Evolutionary conservation across 495 filamentous ascomycete species (phyloP), one percentile per base, ranked within the genome.

Genomic region (Articulospora tetracladia): DNA sequence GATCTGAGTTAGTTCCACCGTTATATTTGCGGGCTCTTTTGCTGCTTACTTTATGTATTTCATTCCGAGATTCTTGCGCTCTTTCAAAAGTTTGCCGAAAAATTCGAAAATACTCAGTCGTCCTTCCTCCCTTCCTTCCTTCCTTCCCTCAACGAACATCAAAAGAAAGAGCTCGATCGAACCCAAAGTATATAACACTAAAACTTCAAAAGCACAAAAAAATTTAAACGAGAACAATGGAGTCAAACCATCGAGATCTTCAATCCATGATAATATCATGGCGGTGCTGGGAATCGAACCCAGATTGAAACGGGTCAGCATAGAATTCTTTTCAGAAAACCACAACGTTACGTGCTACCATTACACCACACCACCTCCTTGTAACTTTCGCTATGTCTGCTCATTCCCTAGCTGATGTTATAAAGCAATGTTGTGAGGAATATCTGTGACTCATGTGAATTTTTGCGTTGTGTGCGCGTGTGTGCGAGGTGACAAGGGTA

Each of bases 261-360:
- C 39, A 44, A 44, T 44, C 39, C 39, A 44, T 3, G 8, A 44
- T 3, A 44, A 44, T 7, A 44, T 44, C 8, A 3, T 44, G 39
- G 39, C 39, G 39, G 39, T 44, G 39, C 39, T 72, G 68, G 70
- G 73, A 75, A 72, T 75, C 73, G 73, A 73, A 75, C 73, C 73
- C 69, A 72, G 71, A 71, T 72, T 69, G 69, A 69, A 67, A 70
- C 71, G 71, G 71, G 44, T 55, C 36, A 46, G 59, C 27, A 54
- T 61, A 30, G 26, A 25, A 63, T 59, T 39, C n/a, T 17, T 15
- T 11, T 7, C 30, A 34, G 30, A 44, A 15, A 8, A n/a, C 39
- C 39, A 44, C 39, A 44, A 44, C 39, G 39, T 44, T 17, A 44
- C 39, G 39, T 44, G 39, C 39, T 44, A 44, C 39, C 39, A 44